Conservation (phyloP, 2,329 filamentous ascomycete species). For the Ophiocordyceps polyrhachis-furcata region DNA sequence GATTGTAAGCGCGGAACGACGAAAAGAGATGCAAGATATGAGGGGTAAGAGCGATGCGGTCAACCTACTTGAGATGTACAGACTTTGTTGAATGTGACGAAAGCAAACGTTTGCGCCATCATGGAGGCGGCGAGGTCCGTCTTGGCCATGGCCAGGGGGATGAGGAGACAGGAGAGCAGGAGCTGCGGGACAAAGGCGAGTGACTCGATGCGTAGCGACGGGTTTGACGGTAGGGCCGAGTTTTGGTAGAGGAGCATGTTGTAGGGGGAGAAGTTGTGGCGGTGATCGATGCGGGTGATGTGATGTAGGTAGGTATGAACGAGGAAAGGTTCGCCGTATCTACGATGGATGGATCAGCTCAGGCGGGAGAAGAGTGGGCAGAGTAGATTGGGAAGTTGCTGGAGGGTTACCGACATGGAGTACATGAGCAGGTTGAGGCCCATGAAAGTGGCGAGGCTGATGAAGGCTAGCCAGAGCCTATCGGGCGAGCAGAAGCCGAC, state of each 20-base stretch:
- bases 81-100: conserved; percentile 97
- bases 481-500: conserved; percentile 29
- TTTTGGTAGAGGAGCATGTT: conserved; percentile 79
- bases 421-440: conserved; percentile 67
- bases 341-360: conserved; percentile 11
- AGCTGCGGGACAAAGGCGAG: conserved; percentile 83
- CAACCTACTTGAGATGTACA: conserved; percentile 78
- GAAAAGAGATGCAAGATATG: not conserved
- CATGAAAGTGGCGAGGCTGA: conserved; percentile 56
- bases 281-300: conserved; percentile 79
- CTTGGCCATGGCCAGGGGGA: conserved; percentile 62
- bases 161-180: conserved; percentile 54
- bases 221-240: conserved; percentile 38
- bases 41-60: not conserved
- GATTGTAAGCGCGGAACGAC: not conserved
- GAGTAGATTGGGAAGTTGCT: not conserved
- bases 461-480: conserved; percentile 37
- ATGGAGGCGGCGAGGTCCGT: conserved; percentile 66
- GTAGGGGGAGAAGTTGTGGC: conserved; percentile 97
- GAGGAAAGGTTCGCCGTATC: conserved; percentile 66
- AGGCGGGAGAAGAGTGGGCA: not conserved
- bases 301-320: conserved; percentile 89
- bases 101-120: conserved; percentile 91
- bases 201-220: conserved; percentile 42
- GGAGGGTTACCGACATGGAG: conserved; percentile 31